Percentiles rank a stretch among this genome's conserved stretches.
These are phyloP conservation scores for Rheum nobile DNA, from an alignment of 148 eudicot genomes.

Conservation along the genomic window DNA sequence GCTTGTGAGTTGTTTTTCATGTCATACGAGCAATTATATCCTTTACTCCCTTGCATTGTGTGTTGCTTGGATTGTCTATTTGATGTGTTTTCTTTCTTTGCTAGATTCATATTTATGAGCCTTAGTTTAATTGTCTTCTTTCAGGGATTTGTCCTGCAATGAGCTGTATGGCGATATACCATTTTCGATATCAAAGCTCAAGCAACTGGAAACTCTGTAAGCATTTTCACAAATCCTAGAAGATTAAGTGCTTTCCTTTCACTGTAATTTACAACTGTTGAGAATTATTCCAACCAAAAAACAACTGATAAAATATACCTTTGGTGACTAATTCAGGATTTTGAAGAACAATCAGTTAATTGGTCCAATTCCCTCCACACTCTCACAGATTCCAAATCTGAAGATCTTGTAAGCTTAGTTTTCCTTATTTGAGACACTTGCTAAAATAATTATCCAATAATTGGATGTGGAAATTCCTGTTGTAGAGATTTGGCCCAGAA, in stretches of 20 bases:
- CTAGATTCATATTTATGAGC: background rate
- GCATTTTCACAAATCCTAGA: constrained; percentile 8
- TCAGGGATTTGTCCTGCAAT: constrained; percentile 87
- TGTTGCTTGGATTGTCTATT: background rate
- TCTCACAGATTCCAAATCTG: constrained; percentile 90
- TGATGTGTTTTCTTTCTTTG: background rate
- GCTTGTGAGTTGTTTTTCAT: constrained; percentile 45
- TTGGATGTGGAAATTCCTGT: background rate
- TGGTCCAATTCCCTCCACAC: constrained; percentile 95
- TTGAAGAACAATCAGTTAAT: constrained; percentile 81
- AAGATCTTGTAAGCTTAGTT: constrained; percentile 49
- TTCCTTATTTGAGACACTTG: background rate
- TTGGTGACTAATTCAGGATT: constrained; percentile 30
- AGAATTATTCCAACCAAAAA: too few relatives aligned
- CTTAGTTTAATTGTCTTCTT: background rate
- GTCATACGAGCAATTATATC: background rate
- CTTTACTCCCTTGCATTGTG: too few relatives aligned
- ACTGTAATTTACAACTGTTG: background rate
- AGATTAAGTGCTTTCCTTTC: background rate
- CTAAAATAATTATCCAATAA: background rate
- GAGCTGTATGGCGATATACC: constrained; percentile 84
- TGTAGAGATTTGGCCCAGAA: constrained; percentile 91
- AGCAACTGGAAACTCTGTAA: constrained; percentile 75
- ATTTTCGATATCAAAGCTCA: constrained; percentile 82
- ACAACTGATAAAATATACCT: background rate